Conservation (phyloP, 176 grass and related monocot species). For the Phyllostachys edulis region DNA sequence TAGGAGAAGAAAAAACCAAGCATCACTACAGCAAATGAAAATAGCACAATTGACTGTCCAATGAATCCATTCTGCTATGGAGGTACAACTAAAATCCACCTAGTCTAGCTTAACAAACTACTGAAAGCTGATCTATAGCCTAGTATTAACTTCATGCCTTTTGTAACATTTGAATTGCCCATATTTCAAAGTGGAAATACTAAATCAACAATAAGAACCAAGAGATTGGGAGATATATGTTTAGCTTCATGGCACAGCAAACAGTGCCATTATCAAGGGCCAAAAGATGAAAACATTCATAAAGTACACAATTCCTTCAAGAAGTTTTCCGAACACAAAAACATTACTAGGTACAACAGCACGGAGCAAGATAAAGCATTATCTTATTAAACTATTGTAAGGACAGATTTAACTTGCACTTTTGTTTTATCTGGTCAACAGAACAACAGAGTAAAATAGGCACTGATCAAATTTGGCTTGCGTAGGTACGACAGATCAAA, state of each 20-base stretch:
- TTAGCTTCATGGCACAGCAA: not conserved
- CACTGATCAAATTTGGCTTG: not conserved
- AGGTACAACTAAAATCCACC: not conserved
- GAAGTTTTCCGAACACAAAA: not conserved
- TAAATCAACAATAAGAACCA: not conserved
- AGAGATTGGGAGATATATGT: not conserved
- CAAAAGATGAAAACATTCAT: slow-evolving; percentile 9
- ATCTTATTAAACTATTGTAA: slow-evolving; percentile 6
- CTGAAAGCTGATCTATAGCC: not conserved
- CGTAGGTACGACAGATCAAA: not conserved
- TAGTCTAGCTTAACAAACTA: slow-evolving; percentile 8
- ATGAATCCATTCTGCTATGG: not conserved
- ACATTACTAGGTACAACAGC: not conserved
- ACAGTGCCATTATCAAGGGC: not conserved
- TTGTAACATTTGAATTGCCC: not conserved
- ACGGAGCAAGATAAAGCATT: not conserved
- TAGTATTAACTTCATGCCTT: slow-evolving; percentile 15
- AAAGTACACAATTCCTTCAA: not conserved
- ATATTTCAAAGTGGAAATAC: not conserved
- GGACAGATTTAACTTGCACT: not conserved
- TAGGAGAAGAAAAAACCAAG: not conserved
- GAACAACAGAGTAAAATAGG: slow-evolving; percentile 10
- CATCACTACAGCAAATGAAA: slow-evolving; percentile 8
- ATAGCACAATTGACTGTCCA: not conserved
- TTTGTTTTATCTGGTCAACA: not conserved